Conservation (phyloP, 2,329 filamentous ascomycete species). For the Penicillium glabrum region DNA sequence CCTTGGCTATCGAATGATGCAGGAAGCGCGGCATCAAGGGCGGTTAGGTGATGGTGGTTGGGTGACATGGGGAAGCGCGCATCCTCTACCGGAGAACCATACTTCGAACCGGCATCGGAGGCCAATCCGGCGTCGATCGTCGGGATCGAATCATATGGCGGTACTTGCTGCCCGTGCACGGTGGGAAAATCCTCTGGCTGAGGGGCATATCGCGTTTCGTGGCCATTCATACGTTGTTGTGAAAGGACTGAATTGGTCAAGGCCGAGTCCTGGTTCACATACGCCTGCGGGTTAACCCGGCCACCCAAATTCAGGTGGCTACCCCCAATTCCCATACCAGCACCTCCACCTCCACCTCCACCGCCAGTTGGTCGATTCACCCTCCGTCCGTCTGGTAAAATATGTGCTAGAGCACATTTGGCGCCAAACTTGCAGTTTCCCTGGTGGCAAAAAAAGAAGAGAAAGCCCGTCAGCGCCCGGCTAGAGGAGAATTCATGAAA, state of each 20-base stretch:
- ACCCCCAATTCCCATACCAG: slow-evolving; percentile 49
- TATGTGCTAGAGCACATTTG: slow-evolving; percentile 95
- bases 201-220: slow-evolving; percentile 47
- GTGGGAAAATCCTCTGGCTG: slow-evolving; percentile 46
- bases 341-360: slow-evolving; percentile 9
- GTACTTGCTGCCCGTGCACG: slow-evolving; percentile 44
- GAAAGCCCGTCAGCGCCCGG: slow-evolving; percentile 23
- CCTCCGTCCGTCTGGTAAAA: slow-evolving; percentile 87
- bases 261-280: slow-evolving; percentile 66
- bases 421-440: slow-evolving; percentile 99
- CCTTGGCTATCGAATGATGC: slow-evolving; percentile 96
- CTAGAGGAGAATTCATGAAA: background rate
- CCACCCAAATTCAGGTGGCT: slow-evolving; percentile 64
- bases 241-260: slow-evolving; percentile 72
- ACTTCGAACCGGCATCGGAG: slow-evolving; percentile 62
- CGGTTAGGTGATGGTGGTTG: slow-evolving; percentile 71
- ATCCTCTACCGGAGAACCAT: slow-evolving; percentile 81
- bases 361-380: slow-evolving; percentile 69
- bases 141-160: slow-evolving; percentile 52
- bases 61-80: slow-evolving; percentile 80
- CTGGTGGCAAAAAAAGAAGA: slow-evolving; percentile 46
- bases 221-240: slow-evolving; percentile 57
- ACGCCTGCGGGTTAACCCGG: slow-evolving; percentile 64
- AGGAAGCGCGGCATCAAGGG: slow-evolving; percentile 86
- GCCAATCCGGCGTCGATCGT: slow-evolving; percentile 60